phyloP scores from a whole-genome alignment of 352 stramenopile species.

The Pythium brassicae region DNA sequence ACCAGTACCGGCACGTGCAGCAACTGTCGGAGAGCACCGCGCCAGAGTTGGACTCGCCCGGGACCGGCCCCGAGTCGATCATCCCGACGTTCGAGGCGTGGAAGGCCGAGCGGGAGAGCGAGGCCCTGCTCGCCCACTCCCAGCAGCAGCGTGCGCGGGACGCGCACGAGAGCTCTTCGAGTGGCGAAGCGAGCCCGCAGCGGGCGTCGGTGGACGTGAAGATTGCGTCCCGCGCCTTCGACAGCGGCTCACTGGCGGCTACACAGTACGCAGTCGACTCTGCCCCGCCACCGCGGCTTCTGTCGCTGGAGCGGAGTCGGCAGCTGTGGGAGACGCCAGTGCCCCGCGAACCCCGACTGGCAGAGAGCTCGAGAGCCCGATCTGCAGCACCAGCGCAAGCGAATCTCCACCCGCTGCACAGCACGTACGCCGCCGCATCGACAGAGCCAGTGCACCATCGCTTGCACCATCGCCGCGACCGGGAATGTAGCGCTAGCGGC shows the following conservation, averaged over 20 bases:
- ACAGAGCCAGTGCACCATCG: too few relatives aligned
- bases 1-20: conserved; percentile 6
- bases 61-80: conserved; percentile 3
- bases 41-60: conserved; percentile 11
- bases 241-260: neutral
- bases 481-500: too few relatives aligned
- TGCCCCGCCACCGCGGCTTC: neutral
- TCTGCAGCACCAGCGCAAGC: neutral
- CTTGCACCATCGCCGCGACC: too few relatives aligned
- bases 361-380: neutral
- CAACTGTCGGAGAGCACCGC: conserved; percentile 15
- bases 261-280: neutral
- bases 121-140: neutral
- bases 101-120: conserved; percentile 10
- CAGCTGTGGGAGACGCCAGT: conserved; percentile 23
- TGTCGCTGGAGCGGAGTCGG: conserved; percentile 17
- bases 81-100: conserved; percentile 23
- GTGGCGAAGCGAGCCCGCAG: conserved; percentile 2
- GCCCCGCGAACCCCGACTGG: neutral
- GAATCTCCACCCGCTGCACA: neutral
- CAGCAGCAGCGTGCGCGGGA: conserved; percentile 3
- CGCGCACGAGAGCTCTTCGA: neutral
- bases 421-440: neutral
- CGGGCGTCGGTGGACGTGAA: conserved; percentile 5
- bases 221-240: conserved; percentile 10